Evolutionary conservation across 495 filamentous ascomycete species (phyloP).

Genomic region (Margaritispora aquatica): DNA sequence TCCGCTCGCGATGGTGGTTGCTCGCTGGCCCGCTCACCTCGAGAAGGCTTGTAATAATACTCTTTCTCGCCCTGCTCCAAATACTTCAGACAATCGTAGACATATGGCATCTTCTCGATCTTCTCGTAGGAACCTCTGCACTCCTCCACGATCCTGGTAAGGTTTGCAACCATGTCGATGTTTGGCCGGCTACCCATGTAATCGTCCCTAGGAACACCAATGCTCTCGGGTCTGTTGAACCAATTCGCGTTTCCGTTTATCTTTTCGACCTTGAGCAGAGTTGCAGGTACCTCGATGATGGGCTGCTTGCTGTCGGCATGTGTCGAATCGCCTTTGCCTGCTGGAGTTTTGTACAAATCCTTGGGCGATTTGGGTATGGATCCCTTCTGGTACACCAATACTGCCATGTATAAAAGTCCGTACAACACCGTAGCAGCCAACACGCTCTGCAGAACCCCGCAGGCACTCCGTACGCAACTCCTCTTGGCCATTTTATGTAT

Average conservation of each 20-base stretch:
- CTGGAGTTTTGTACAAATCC: slow-evolving; percentile 16
- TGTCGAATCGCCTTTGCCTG: slow-evolving; percentile 18
- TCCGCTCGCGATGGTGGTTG: slow-evolving; percentile 36
- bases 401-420: slow-evolving; percentile 24
- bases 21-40: slow-evolving; percentile 30
- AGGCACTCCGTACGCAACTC: slow-evolving; percentile 21
- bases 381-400: slow-evolving; percentile 31
- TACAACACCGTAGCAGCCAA: slow-evolving; percentile 30
- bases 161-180: slow-evolving; percentile 45
- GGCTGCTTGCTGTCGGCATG: slow-evolving; percentile 15
- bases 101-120: slow-evolving; percentile 48
- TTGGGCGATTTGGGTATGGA: slow-evolving; percentile 19
- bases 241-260: slow-evolving; percentile 41
- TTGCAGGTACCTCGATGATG: background rate
- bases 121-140: slow-evolving; percentile 42
- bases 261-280: slow-evolving; percentile 1
- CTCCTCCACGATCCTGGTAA: slow-evolving; percentile 40
- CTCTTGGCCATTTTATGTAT: slow-evolving; percentile 25
- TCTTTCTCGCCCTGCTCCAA: slow-evolving; percentile 38
- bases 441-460: slow-evolving; percentile 32
- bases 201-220: slow-evolving; percentile 42
- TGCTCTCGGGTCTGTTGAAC: slow-evolving; percentile 39
- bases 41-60: slow-evolving; percentile 38
- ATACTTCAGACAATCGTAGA: slow-evolving; percentile 46
- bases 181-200: slow-evolving; percentile 43